phyloP scores from a whole-genome alignment of 805 yeast species.

The Ogataea thermomethanolica region DNA sequence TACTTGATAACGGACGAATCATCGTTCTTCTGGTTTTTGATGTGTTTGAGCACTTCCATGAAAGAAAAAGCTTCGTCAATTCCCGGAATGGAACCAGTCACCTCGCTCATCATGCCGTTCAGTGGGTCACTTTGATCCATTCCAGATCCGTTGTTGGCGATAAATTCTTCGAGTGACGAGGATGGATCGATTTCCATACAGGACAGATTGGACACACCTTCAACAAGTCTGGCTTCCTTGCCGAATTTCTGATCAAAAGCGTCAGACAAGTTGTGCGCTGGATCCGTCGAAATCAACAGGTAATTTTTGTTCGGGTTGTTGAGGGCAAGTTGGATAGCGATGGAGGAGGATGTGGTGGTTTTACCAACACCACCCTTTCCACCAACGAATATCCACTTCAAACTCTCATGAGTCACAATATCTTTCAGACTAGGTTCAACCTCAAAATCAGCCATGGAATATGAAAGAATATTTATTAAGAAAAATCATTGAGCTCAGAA shows the following conservation, averaged over 20 bases:
- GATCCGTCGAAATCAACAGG: constrained; percentile 91
- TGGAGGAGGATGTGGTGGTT: constrained; percentile 93
- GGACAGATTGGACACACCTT: constrained; percentile 81
- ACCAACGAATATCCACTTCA: constrained; percentile 97
- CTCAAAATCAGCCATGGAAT: constrained; percentile 44
- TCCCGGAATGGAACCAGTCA: constrained; percentile 95
- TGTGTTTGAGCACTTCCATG: constrained; percentile 96
- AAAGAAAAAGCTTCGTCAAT: constrained; percentile 97
- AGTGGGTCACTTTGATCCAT: constrained; percentile 62
- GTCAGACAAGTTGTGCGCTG: constrained; percentile 96
- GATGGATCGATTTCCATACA: constrained; percentile 99
- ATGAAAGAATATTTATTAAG: neutral
- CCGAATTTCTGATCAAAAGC: constrained; percentile 98
- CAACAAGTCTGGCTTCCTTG: constrained; percentile 91
- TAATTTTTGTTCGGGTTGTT: constrained; percentile 77
- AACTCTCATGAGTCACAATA: constrained; percentile 56
- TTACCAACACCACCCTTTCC: constrained; percentile 99
- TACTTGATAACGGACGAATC: constrained; percentile 44
- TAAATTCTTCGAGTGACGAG: constrained; percentile 86
- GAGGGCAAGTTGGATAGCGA: constrained; percentile 90
- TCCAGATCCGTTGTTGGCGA: constrained; percentile 31
- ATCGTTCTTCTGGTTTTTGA: constrained; percentile 60
- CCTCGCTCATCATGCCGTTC: constrained; percentile 75
- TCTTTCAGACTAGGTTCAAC: constrained; percentile 72
- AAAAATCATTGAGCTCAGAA: neutral